Conservation (phyloP, 495 filamentous ascomycete genomes). For the Neurospora sp. region DNA sequence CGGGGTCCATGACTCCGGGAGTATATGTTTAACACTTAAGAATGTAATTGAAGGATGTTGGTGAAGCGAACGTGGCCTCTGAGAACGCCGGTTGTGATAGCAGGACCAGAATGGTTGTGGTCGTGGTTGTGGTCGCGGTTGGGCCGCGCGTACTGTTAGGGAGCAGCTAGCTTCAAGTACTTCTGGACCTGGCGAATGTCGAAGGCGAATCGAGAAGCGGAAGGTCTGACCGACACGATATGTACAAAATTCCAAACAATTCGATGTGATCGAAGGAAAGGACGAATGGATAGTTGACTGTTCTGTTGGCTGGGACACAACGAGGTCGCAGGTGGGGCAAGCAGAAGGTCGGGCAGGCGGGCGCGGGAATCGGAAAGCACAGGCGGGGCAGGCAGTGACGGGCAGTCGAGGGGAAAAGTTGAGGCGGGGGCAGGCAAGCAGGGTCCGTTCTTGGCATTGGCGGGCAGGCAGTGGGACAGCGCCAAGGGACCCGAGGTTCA, state of each 20-base stretch:
- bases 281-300: not conserved
- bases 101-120: not conserved
- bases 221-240: not conserved
- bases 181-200: not conserved
- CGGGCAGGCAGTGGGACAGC: not conserved
- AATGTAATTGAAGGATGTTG: not conserved
- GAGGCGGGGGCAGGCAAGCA: not conserved
- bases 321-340: not conserved
- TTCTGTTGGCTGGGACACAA: not conserved
- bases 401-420: not conserved
- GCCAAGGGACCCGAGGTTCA: not conserved
- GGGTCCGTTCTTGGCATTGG: not conserved
- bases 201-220: not conserved
- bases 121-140: not conserved
- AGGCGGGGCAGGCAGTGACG: not conserved
- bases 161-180: not conserved
- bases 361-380: not conserved
- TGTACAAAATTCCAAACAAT: not conserved
- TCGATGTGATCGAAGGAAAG: not conserved
- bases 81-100: not conserved
- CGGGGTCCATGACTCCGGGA: conserved; percentile 15
- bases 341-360: not conserved
- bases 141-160: not conserved
- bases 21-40: not conserved
- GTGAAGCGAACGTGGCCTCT: not conserved